These are phyloP conservation scores for Citrus reticulata DNA, from an alignment of 345 rosid species.

Conservation along the genomic window DNA sequence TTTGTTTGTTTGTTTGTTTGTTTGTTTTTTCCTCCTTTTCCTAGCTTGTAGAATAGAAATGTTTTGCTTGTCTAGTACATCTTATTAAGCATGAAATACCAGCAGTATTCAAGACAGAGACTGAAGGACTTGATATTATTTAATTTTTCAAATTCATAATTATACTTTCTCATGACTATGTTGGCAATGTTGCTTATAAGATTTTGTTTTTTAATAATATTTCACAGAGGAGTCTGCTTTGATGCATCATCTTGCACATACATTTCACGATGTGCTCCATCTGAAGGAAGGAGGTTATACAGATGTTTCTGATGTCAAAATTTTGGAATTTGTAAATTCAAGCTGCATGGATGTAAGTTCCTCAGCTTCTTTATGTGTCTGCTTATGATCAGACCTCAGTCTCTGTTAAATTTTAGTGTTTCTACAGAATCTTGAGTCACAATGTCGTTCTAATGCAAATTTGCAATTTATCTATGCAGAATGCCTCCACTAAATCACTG, in stretches of 20 bases:
- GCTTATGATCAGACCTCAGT: neutral
- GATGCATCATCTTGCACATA: slow-evolving; percentile 19
- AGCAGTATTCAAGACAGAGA: neutral
- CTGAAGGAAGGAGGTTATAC: slow-evolving; percentile 41
- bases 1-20: too few species aligned
- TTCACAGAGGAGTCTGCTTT: slow-evolving; percentile 17
- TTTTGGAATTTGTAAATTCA: slow-evolving; percentile 58
- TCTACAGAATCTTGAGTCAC: neutral
- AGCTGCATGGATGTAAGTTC: slow-evolving; percentile 62
- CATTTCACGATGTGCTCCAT: slow-evolving; percentile 36
- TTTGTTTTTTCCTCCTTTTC: neutral
- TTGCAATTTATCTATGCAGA: slow-evolving; percentile 39
- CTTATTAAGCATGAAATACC: neutral
- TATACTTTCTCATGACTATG: neutral
- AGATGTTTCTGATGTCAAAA: slow-evolving; percentile 55
- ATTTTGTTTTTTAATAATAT: neutral
- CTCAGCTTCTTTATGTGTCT: slow-evolving; percentile 7
- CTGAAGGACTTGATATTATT: neutral
- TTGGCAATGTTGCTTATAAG: neutral
- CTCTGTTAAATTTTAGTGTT: neutral
- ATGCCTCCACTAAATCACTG: slow-evolving; percentile 63
- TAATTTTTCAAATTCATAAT: neutral
- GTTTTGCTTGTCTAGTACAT: neutral
- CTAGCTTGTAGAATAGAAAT: neutral
- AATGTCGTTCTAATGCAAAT: slow-evolving; percentile 20